Conservation (phyloP, 2,329 filamentous ascomycete genomes). For the Phyllosticta capitalensis region DNA sequence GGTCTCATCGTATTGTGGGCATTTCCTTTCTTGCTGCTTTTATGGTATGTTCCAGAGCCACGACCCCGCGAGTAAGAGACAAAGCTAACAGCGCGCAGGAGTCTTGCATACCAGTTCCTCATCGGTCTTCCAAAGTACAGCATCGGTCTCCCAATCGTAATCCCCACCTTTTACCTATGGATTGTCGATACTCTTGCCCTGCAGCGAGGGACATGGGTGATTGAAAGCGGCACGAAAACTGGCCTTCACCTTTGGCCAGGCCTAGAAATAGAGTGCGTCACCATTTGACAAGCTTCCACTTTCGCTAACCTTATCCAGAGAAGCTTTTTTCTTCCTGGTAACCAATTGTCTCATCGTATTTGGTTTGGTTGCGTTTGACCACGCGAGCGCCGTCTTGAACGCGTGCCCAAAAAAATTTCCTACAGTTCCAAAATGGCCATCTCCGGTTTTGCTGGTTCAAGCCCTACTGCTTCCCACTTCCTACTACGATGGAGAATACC, state of each 20-base stretch:
- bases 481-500: conserved; percentile 48
- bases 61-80: no score
- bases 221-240: conserved; percentile 58
- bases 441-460: conserved; percentile 41
- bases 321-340: conserved; percentile 62
- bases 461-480: conserved; percentile 42
- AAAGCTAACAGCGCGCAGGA: conserved; percentile 29
- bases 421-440: conserved; percentile 39
- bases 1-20: conserved; percentile 64
- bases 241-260: conserved; percentile 53
- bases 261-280: conserved; percentile 52
- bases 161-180: conserved; percentile 64
- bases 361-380: conserved; percentile 59
- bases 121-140: conserved; percentile 49
- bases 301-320: conserved; percentile 26
- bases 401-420: conserved; percentile 52
- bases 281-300: background rate
- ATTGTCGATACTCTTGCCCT: conserved; percentile 60
- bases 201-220: conserved; percentile 61
- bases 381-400: conserved; percentile 55
- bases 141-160: conserved; percentile 48
- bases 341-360: conserved; percentile 63
- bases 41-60: conserved; percentile 37
- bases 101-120: conserved; percentile 54
- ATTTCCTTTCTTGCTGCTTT: conserved; percentile 53